Percentiles rank a stretch among this genome's conserved stretches.
phyloP scores from a whole-genome alignment of 2,329 filamentous ascomycete genomes.

The Botrytis elliptica region DNA sequence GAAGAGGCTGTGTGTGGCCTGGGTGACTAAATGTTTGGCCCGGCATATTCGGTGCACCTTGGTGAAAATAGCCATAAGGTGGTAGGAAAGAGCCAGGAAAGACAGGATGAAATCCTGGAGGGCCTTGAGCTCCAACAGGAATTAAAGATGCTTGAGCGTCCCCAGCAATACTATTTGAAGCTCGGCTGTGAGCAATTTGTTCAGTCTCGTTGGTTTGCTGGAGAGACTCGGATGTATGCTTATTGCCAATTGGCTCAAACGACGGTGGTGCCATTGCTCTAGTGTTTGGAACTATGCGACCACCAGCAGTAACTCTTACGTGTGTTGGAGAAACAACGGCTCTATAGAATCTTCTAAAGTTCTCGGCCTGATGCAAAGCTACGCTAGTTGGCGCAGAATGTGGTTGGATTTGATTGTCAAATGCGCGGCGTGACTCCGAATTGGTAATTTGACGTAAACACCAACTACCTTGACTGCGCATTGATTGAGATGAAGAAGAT shows the following conservation, averaged over 20 bases:
- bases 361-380: slow-evolving; percentile 57
- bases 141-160: slow-evolving; percentile 11
- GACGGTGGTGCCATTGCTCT: slow-evolving; percentile 41
- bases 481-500: slow-evolving; percentile 19
- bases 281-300: slow-evolving; percentile 65
- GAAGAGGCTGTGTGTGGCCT: neutral
- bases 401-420: slow-evolving; percentile 41
- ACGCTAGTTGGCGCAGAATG: slow-evolving; percentile 54
- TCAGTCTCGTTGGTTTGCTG: slow-evolving; percentile 13
- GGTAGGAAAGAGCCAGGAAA: slow-evolving; percentile 27
- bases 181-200: slow-evolving; percentile 6
- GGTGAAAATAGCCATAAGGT: slow-evolving; percentile 25
- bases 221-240: slow-evolving; percentile 30
- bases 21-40: slow-evolving; percentile 21
- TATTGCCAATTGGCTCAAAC: slow-evolving; percentile 36
- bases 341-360: slow-evolving; percentile 67
- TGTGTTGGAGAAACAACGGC: slow-evolving; percentile 67
- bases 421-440: slow-evolving; percentile 33
- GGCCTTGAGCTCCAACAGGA: slow-evolving; percentile 10
- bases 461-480: slow-evolving; percentile 31
- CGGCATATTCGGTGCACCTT: slow-evolving; percentile 9
- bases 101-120: slow-evolving; percentile 24
- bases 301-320: slow-evolving; percentile 65
- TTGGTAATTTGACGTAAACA: slow-evolving; percentile 35
- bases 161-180: slow-evolving; percentile 1